phyloP scores from a whole-genome alignment of 1,139 yeast species.

The Diutina sp. region DNA sequence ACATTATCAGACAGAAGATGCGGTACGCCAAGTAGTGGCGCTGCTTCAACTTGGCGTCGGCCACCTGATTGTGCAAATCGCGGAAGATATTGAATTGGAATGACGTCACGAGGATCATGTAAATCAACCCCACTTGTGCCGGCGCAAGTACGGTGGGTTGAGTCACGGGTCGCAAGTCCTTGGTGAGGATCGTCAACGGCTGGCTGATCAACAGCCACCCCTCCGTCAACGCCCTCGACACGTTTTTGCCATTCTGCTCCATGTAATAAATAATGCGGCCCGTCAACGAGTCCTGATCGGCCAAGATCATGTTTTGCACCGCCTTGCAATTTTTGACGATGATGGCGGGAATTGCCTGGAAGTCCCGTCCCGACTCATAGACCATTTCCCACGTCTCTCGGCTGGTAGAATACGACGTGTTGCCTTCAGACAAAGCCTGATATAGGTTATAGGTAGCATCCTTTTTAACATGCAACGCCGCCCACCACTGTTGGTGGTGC shows the following conservation, averaged over 20 bases:
- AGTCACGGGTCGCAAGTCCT: constrained; percentile 39
- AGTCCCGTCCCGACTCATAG: constrained; percentile 33
- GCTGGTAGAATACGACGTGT: constrained; percentile 15
- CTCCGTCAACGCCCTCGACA: neutral
- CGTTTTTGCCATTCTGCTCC: neutral
- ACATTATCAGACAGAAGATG: constrained; percentile 9
- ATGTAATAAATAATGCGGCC: neutral
- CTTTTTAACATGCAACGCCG: constrained; percentile 31
- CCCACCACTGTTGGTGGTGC: constrained; percentile 42
- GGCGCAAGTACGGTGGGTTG: constrained; percentile 48
- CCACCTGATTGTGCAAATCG: constrained; percentile 37
- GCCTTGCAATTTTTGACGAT: constrained; percentile 13
- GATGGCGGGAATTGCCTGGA: constrained; percentile 15
- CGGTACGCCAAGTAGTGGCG: constrained; percentile 37
- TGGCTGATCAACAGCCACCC: neutral
- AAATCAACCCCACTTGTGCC: constrained; percentile 64
- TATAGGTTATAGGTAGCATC: constrained; percentile 28
- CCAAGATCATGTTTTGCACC: constrained; percentile 12
- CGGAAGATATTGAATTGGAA: constrained; percentile 38
- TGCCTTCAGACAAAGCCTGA: constrained; percentile 16
- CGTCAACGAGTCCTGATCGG: constrained; percentile 8
- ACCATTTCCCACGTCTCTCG: constrained; percentile 13
- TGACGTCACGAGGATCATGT: constrained; percentile 56
- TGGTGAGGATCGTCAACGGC: constrained; percentile 13
- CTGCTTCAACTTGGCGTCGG: constrained; percentile 21